A percentile compares a stretch with the other conserved stretches of the same genome.
Evolutionary conservation across 2,329 filamentous ascomycete genomes (phyloP).

Genomic region (Cladosporium sp.): DNA sequence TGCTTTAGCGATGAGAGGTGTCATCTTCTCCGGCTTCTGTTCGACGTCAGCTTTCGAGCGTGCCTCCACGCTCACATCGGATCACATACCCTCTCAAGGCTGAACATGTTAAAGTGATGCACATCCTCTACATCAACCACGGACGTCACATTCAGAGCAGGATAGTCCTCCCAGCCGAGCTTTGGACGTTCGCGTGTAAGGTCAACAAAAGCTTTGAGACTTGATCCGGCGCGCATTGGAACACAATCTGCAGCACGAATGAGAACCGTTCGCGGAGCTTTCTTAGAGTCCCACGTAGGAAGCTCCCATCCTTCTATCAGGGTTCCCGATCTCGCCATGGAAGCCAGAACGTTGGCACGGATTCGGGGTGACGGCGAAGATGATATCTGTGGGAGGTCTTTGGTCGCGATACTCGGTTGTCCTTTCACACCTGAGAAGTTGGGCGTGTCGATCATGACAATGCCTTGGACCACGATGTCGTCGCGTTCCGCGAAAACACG

Average conservation of each 20-base stretch:
- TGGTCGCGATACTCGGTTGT: not conserved
- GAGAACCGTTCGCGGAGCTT: not conserved
- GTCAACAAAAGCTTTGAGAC: not conserved
- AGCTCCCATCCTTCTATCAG: not conserved
- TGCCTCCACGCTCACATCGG: not conserved
- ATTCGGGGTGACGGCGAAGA: not conserved
- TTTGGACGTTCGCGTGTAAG: not conserved
- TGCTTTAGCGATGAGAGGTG: not conserved
- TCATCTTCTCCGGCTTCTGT: not conserved
- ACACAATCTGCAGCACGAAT: not conserved
- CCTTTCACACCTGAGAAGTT: not conserved
- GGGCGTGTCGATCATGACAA: slow-evolving; percentile 1
- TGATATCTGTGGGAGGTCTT: not conserved
- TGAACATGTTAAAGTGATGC: not conserved
- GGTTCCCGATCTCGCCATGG: not conserved
- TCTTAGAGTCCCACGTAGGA: not conserved
- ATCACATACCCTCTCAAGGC: not conserved
- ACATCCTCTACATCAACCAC: not conserved
- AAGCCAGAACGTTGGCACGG: not conserved
- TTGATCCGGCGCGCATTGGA: not conserved
- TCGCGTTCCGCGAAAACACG: not conserved
- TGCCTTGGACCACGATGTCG: not conserved
- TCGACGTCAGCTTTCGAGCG: not conserved
- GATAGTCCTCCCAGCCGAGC: not conserved
- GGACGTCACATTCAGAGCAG: not conserved